These are phyloP conservation scores for Talaromyces sp. DNA, from an alignment of 2,329 filamentous ascomycete genomes.

Conservation along the genomic window DNA sequence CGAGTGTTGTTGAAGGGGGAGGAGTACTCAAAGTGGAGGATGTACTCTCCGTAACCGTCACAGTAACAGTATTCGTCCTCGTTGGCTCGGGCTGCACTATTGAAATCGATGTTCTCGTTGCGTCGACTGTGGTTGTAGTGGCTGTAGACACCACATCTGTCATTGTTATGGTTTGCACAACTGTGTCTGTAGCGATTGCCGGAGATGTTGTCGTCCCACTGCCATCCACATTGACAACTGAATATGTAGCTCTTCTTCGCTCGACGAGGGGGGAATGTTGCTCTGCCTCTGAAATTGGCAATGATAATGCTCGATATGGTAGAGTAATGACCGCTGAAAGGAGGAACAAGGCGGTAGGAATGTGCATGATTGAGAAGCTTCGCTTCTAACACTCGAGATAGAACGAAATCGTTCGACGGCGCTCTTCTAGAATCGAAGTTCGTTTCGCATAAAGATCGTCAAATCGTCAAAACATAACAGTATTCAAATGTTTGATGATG, in stretches of 20 bases:
- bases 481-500: background rate
- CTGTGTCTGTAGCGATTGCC: conserved; percentile 7
- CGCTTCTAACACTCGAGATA: background rate
- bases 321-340: background rate
- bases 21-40: background rate
- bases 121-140: conserved; percentile 10
- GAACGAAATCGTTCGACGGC: background rate
- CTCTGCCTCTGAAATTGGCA: conserved; percentile 8
- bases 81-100: conserved; percentile 10
- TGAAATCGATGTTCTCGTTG: conserved; percentile 13
- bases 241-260: conserved; percentile 6
- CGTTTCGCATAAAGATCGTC: background rate
- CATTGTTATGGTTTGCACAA: conserved; percentile 7
- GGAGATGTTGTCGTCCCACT: conserved; percentile 8
- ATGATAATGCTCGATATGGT: background rate
- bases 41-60: conserved; percentile 7
- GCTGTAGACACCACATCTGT: conserved; percentile 12
- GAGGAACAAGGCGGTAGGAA: background rate
- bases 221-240: conserved; percentile 10
- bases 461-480: too few relatives aligned
- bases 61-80: conserved; percentile 5
- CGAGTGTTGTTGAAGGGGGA: background rate
- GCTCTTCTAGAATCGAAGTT: background rate
- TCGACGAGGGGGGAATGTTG: background rate
- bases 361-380: background rate